Evolutionary conservation across 2,329 filamentous ascomycete species (phyloP), one percentile per base, ranked within the genome.

Genomic region (Harringtonia aguacate): DNA sequence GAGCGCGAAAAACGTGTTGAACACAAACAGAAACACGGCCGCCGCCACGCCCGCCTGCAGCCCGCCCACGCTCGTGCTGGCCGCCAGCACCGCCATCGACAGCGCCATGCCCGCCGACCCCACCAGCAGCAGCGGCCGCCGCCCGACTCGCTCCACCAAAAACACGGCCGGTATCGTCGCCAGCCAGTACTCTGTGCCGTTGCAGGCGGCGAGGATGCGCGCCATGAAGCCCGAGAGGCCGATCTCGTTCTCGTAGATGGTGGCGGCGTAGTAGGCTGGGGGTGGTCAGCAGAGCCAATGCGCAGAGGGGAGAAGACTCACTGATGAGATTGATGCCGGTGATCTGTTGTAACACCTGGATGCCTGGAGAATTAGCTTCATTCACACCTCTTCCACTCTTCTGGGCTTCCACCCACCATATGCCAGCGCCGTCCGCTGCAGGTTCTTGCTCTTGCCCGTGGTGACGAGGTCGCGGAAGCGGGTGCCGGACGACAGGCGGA

Each of bases 91-190:
- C 6, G 39, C 39, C 43, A 39, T 86, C 64, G 79, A 84, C 10
- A 75, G 49, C 4, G 72, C 77, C 74, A 85, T 85, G 28, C 81
- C 81, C 31, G 79, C 61, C 30, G 72, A 79, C 53, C 81, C 81
- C 30, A 78, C 66, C 44, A 85, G 79, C 54, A 86, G 70, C 45
- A 86, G 65, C 65, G 80, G 79, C 52, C 81, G 80, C 43, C 82
- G 73, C 34, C 81, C 82, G 51, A 81, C 84, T 37, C 80, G 73
- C 58, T 86, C 82, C 27, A 83, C 77, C 9, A 52, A 28, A 20
- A 47, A 40, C 40, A 45, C 43, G 12, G 50, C 37, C 2, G 43
- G 41, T 24, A 42, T 45, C 2, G 48, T 45, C 1, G 48, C 46
- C 3, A 50, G 28, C 27, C 61, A 46, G 45, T 60, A 62, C 38